Evolutionary conservation across 2,329 filamentous ascomycete species (phyloP).

Genomic region (Epichloe typhina): DNA sequence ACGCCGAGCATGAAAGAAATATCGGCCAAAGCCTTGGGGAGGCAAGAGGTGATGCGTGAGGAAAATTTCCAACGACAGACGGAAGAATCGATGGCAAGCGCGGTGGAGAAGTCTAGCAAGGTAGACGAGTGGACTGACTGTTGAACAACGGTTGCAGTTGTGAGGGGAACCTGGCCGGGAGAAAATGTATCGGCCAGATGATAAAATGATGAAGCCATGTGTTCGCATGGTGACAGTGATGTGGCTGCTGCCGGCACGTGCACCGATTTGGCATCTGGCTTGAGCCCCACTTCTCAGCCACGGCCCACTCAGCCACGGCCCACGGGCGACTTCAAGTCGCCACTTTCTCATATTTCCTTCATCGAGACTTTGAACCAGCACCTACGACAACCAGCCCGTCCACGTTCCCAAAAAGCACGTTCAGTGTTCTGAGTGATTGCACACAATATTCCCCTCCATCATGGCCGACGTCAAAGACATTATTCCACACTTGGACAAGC

Average conservation of each 20-base stretch:
- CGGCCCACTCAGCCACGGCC: too few species aligned
- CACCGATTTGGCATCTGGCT: too few species aligned
- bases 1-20: background rate
- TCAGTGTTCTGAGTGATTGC: too few species aligned
- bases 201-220: too few species aligned
- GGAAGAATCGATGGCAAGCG: conserved; percentile 7
- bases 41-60: conserved; percentile 4
- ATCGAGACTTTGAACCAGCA: background rate
- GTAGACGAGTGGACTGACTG: conserved; percentile 9
- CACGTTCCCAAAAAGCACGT: too few species aligned
- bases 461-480: conserved; percentile 41
- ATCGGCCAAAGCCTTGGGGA: background rate
- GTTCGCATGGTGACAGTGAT: too few species aligned
- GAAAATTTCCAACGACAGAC: conserved; percentile 7
- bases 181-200: too few species aligned
- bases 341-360: background rate
- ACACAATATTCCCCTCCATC: background rate
- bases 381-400: background rate
- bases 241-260: too few species aligned
- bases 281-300: background rate
- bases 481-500: conserved; percentile 53
- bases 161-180: background rate
- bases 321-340: background rate
- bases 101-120: conserved; percentile 5
- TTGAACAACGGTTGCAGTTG: conserved; percentile 7